Percentiles rank a stretch among this genome's conserved stretches.
Conservation (phyloP, 2,329 filamentous ascomycete species). For the Neonectria sp. region DNA sequence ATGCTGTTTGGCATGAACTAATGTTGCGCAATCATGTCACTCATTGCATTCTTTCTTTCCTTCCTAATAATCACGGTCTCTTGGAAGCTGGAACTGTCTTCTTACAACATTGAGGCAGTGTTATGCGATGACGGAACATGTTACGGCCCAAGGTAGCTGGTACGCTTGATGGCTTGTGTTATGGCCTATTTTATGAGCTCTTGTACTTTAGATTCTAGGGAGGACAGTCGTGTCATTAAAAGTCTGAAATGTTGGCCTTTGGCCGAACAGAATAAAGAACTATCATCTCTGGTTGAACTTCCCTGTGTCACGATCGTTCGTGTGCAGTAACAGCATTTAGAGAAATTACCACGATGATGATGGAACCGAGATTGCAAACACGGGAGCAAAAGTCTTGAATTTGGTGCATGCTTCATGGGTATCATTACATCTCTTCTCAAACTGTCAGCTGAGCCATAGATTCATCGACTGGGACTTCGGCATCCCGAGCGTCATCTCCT, state of each 20-base stretch:
- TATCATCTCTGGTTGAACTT: constrained; percentile 27
- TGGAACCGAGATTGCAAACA: constrained; percentile 6
- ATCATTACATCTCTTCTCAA: constrained; percentile 42
- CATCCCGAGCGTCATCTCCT: constrained; percentile 37
- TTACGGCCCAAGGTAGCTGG: constrained; percentile 55
- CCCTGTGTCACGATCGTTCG: neutral
- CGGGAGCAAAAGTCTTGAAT: constrained; percentile 8
- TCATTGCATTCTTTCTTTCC: constrained; percentile 22
- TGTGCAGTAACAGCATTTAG: neutral
- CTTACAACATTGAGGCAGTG: constrained; percentile 42
- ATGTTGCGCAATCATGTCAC: constrained; percentile 9
- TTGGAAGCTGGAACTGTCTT: constrained; percentile 44
- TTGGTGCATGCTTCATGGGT: constrained; percentile 38
- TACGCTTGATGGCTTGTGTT: constrained; percentile 51
- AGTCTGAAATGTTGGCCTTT: constrained; percentile 40
- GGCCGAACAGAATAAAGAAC: constrained; percentile 42
- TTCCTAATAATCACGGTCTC: constrained; percentile 29
- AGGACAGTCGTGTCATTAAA: constrained; percentile 44
- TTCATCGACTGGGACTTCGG: constrained; percentile 41
- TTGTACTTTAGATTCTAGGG: constrained; percentile 59
- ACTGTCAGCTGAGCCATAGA: constrained; percentile 50
- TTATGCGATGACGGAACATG: constrained; percentile 53
- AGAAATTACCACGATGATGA: neutral
- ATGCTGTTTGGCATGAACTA: constrained; percentile 5
- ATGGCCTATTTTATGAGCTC: constrained; percentile 52